Base-by-base conservation (phyloP, 1,284 basidiomycete species). In the Phlebopus sp. region DNA sequence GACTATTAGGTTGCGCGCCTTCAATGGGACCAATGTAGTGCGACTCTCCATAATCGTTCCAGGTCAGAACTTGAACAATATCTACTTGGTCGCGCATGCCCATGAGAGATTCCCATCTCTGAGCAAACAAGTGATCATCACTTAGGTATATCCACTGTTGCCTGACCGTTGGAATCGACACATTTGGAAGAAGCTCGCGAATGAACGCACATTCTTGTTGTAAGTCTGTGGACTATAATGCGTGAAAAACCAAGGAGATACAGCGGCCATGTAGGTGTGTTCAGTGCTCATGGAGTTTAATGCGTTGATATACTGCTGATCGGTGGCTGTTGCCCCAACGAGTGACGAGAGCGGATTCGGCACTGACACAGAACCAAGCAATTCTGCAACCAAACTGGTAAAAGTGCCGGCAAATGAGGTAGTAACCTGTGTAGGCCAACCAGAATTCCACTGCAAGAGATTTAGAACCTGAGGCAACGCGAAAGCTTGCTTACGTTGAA, bases 191-290 rank as follows among this genome's bases (percentile, higher is more conserved):
- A 13, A 27, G 39, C 29, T 27, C 17, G 25, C 8, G 4, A 35
- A 18, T 27, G 3, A 14, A 64, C 78, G 57, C 52, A 89, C 89
- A 66, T 92, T 92, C 72, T 93, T 92, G 72, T 92, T 83, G 67
- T 80, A 91, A 0, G 77, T 73, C 36, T 84, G 62, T 3, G 72
- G 67, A 25, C 78, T 70, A 57, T 84, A 88, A 56, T 88, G 86
- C 7, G 90, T 91, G 73, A 85, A 92, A 74, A 92, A 92, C 77
- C 79, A 82, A 38, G 86, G 82, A 13, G 84, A 81, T 21, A 86
- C 77, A 18, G 77, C 67, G 18, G 72, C 74, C 45, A 63, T 55
- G 31, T 62, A 63, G 4, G 54, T 53, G 46, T 62, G 63, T 21
- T 66, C 59, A 3, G 48, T 54, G 21, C 58, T 55, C 36, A 69